These are phyloP conservation scores for Omphalea diandra DNA, from an alignment of 441 rosid species.

Conservation along the genomic window DNA sequence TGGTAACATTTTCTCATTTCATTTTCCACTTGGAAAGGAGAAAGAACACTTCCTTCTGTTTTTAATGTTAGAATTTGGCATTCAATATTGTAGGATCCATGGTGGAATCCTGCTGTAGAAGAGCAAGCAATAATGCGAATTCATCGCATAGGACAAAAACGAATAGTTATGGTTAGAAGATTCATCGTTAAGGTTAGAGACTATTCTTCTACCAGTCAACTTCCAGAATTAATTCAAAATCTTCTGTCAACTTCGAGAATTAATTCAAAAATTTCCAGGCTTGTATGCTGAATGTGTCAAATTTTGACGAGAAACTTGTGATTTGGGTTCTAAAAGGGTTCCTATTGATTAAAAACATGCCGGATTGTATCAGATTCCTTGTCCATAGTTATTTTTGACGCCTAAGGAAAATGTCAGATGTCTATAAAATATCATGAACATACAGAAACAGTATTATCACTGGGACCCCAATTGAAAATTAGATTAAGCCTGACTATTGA, in stretches of 20 bases:
- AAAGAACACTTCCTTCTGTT: neutral
- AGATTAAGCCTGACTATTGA: neutral
- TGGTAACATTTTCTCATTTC: slow-evolving; percentile 39
- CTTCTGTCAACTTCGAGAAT: too few species aligned
- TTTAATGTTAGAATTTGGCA: slow-evolving; percentile 1
- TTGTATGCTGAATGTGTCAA: neutral
- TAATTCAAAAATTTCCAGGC: neutral
- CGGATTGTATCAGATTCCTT: neutral
- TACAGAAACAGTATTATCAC: neutral
- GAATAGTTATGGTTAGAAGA: slow-evolving; percentile 53
- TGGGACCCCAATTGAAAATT: neutral
- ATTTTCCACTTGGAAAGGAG: neutral
- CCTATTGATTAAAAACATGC: neutral
- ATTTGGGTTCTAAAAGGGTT: neutral
- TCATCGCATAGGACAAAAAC: slow-evolving; percentile 65
- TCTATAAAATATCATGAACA: neutral
- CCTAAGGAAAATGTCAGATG: neutral
- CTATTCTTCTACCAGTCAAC: neutral
- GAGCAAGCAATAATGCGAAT: slow-evolving; percentile 74
- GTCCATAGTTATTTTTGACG: neutral
- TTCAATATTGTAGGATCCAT: slow-evolving; percentile 51
- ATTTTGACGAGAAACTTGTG: neutral
- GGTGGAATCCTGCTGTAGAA: slow-evolving; percentile 88
- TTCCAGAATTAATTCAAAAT: neutral
- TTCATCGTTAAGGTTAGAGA: slow-evolving; percentile 62